Conservation (phyloP, 345 rosid genomes). For the Leavenworthia alabamica region DNA sequence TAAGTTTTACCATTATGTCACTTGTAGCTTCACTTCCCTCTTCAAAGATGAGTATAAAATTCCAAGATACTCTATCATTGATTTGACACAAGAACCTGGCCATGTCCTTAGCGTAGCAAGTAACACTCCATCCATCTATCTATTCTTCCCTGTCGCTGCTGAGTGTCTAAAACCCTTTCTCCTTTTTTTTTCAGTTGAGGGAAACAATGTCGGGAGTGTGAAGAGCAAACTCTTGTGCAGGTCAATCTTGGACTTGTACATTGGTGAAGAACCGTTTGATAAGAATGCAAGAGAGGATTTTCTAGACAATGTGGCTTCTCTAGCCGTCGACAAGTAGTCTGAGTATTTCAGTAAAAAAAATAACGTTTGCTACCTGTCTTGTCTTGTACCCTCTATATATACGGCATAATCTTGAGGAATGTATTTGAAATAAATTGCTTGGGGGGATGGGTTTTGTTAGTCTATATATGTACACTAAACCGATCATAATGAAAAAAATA, state of each 20-base stretch:
- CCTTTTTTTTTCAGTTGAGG: constrained; percentile 49
- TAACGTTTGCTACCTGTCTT: background rate
- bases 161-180: background rate
- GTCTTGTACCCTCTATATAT: background rate
- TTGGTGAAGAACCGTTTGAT: constrained; percentile 80
- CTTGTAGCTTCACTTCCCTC: constrained; percentile 65
- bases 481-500: background rate
- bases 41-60: constrained; percentile 90
- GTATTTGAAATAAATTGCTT: constrained; percentile 5
- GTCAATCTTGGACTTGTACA: constrained; percentile 70
- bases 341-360: constrained; percentile 9
- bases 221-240: constrained; percentile 71
- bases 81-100: constrained; percentile 61
- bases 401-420: constrained; percentile 5
- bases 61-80: constrained; percentile 69
- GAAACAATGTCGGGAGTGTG: constrained; percentile 65
- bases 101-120: constrained; percentile 59
- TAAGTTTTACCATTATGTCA: background rate
- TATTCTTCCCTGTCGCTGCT: background rate
- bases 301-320: constrained; percentile 47
- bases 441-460: background rate
- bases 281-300: constrained; percentile 66
- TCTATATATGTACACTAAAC: constrained; percentile 22
- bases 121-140: constrained; percentile 22
- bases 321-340: constrained; percentile 19